Conservation (phyloP, 2,329 filamentous ascomycete species). For the Botrytis fabae region DNA sequence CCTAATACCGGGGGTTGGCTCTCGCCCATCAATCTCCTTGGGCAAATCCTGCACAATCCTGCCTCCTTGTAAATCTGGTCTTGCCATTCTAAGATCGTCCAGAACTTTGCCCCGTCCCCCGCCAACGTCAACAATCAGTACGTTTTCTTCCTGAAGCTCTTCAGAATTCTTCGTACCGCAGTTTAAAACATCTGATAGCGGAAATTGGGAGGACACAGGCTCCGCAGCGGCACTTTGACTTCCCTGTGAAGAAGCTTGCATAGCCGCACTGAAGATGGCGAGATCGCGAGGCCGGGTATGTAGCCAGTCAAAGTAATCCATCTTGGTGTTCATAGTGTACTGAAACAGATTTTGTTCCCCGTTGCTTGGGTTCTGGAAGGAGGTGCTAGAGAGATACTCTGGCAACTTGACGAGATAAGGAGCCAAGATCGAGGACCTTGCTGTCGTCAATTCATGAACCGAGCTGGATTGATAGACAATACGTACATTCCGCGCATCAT, state of each 20-base stretch:
- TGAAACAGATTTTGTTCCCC: not conserved
- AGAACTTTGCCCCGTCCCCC: slow-evolving; percentile 23
- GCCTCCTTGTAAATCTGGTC: slow-evolving; percentile 23
- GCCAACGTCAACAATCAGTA: slow-evolving; percentile 24
- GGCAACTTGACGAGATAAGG: not conserved
- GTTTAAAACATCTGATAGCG: not conserved
- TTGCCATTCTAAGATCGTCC: slow-evolving; percentile 19
- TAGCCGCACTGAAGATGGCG: not conserved
- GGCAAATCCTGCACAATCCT: slow-evolving; percentile 33
- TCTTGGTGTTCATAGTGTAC: slow-evolving; percentile 3
- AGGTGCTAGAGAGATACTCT: not conserved
- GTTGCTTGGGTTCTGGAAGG: not conserved
- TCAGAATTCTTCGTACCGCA: not conserved
- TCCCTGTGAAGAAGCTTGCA: slow-evolving; percentile 13
- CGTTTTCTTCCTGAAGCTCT: not conserved
- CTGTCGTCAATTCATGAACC: not conserved
- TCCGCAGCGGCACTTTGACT: not conserved
- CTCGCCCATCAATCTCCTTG: slow-evolving; percentile 24
- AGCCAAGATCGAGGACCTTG: slow-evolving; percentile 7
- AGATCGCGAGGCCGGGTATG: slow-evolving; percentile 8
- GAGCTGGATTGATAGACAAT: not conserved
- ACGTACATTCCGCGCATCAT: slow-evolving; percentile 9
- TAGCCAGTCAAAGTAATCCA: slow-evolving; percentile 6
- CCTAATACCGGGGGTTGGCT: slow-evolving; percentile 12
- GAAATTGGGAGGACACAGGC: not conserved